Percentiles rank a stretch among this genome's conserved stretches.
Evolutionary conservation across 768 basidiomycete genomes (phyloP).

Genomic region (Podaxis carcinomalis): DNA sequence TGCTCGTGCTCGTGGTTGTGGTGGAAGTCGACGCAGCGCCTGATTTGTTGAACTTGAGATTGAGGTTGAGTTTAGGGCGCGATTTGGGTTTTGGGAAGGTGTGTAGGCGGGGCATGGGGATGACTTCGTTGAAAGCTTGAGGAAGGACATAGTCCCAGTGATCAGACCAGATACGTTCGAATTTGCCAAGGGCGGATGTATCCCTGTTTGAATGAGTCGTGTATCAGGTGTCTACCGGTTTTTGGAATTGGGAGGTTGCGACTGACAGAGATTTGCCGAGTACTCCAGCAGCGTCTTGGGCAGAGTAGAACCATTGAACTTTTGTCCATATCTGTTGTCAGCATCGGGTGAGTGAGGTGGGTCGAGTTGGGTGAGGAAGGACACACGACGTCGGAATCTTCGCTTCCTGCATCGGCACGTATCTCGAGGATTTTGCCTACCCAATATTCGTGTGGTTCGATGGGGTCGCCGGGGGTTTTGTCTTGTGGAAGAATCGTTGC

Average conservation of each 20-base stretch:
- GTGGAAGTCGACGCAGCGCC: not conserved
- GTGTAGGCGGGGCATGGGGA: not conserved
- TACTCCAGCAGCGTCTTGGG: constrained; percentile 37
- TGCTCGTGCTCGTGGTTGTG: constrained; percentile 17
- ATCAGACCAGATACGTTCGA: constrained; percentile 48
- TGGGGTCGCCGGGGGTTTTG: constrained; percentile 16
- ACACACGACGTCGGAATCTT: constrained; percentile 27
- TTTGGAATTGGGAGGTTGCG: not conserved
- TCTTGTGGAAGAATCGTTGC: constrained; percentile 39
- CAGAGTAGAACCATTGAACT: constrained; percentile 55
- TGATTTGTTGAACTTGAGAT: not conserved
- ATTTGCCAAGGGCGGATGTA: constrained; percentile 31
- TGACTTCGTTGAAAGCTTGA: constrained; percentile 40
- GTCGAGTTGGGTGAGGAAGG: not conserved
- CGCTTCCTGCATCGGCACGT: constrained; percentile 23
- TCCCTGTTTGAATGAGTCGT: constrained; percentile 28
- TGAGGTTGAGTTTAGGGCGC: not conserved
- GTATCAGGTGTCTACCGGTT: not conserved
- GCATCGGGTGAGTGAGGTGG: not conserved
- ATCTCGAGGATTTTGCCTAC: constrained; percentile 47
- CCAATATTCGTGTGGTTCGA: constrained; percentile 43
- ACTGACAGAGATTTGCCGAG: constrained; percentile 46
- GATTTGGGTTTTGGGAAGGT: not conserved
- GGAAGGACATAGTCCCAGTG: constrained; percentile 43
- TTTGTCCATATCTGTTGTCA: constrained; percentile 43